Percentiles rank a stretch among this genome's conserved stretches.
Evolutionary conservation across 345 rosid species (phyloP).

Genomic region (Boechera stricta): DNA sequence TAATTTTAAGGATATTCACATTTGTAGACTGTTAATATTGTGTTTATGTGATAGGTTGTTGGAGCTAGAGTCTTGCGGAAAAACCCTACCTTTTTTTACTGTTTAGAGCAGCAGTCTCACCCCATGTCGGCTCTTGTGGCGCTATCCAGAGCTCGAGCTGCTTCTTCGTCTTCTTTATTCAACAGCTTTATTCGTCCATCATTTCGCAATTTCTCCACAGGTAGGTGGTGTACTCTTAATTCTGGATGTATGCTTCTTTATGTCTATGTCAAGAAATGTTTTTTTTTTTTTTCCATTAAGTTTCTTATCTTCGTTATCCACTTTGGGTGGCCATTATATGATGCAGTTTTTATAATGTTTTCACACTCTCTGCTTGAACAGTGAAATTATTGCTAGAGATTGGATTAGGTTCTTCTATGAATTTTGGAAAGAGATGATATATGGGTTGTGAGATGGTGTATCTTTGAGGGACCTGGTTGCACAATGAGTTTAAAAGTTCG

Average conservation of each 20-base stretch:
- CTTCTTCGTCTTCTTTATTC: constrained; percentile 35
- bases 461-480: constrained; percentile 15
- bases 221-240: constrained; percentile 12
- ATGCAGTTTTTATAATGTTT: not conserved
- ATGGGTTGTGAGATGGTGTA: constrained; percentile 1
- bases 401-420: not conserved
- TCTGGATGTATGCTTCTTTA: not conserved
- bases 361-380: not conserved
- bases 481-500: not conserved
- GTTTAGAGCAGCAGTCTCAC: constrained; percentile 11
- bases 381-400: not conserved
- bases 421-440: not conserved
- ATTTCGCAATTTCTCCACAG: constrained; percentile 46
- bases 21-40: not conserved
- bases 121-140: constrained; percentile 43
- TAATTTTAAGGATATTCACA: not conserved
- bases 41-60: constrained; percentile 20
- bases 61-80: constrained; percentile 10
- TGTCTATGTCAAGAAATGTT: not conserved
- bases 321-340: not conserved
- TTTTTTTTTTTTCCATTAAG: too few species aligned
- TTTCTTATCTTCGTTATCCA: not conserved
- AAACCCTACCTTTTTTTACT: constrained; percentile 2
- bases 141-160: constrained; percentile 44
- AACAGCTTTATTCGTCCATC: constrained; percentile 42